phyloP scores from a whole-genome alignment of 805 yeast genomes.

The Saturnispora quitensis region DNA sequence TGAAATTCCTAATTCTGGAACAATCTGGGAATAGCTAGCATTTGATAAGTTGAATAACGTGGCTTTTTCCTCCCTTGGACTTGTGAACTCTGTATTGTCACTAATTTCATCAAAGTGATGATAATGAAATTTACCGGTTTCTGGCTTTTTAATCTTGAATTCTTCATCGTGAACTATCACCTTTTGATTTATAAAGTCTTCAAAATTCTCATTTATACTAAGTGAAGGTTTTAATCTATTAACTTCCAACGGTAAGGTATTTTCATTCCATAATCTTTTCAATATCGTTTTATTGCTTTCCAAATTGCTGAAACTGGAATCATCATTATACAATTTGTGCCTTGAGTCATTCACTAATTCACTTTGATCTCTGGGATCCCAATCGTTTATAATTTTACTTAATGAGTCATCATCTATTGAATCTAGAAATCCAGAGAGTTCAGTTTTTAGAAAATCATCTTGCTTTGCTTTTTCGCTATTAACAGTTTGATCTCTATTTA shows the following conservation, averaged over 20 bases:
- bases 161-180: conserved; percentile 25
- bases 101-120: conserved; percentile 5
- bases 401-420: conserved; percentile 24
- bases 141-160: conserved; percentile 22
- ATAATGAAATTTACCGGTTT: conserved; percentile 15
- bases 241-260: background rate
- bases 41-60: conserved; percentile 11
- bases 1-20: conserved; percentile 26
- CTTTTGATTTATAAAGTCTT: conserved; percentile 24
- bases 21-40: conserved; percentile 15
- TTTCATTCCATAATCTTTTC: conserved; percentile 21
- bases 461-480: background rate
- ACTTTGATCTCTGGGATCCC: conserved; percentile 21
- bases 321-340: background rate
- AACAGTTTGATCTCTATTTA: background rate
- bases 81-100: background rate
- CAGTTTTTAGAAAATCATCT: background rate
- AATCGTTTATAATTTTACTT: conserved; percentile 32
- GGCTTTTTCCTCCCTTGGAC: conserved; percentile 19
- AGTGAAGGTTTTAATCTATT: background rate
- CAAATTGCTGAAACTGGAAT: background rate
- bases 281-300: conserved; percentile 16
- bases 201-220: conserved; percentile 17
- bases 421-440: background rate
- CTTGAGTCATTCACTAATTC: conserved; percentile 1